These are phyloP conservation scores for Trichoderma sp. DNA, from an alignment of 2,329 filamentous ascomycete genomes.

Conservation along the genomic window DNA sequence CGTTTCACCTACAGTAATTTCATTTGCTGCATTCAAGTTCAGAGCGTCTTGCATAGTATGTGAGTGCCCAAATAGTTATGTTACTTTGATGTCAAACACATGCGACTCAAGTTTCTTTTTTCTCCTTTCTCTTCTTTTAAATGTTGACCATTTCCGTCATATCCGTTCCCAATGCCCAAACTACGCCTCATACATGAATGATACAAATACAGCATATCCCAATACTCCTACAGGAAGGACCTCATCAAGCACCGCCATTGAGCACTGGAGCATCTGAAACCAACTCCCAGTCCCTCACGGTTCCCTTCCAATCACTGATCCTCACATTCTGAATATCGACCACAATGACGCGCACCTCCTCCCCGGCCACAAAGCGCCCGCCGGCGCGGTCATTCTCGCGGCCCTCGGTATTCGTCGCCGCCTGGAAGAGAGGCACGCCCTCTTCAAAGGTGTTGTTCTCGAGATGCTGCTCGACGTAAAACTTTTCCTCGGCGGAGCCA, in stretches of 20 bases:
- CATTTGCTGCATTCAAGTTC: no score
- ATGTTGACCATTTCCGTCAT: neutral
- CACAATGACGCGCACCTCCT: slow-evolving; percentile 82
- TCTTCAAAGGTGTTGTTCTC: slow-evolving; percentile 88
- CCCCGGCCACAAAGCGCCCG: slow-evolving; percentile 70
- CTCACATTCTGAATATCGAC: slow-evolving; percentile 81
- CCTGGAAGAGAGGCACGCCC: slow-evolving; percentile 33
- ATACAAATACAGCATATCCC: neutral
- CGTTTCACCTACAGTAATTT: no score
- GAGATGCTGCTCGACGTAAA: slow-evolving; percentile 78
- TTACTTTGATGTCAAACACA: neutral
- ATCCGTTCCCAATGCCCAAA: neutral
- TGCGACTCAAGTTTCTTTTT: neutral
- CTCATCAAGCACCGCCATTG: slow-evolving; percentile 39
- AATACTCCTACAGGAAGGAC: no score
- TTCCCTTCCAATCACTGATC: slow-evolving; percentile 94
- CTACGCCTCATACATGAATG: neutral
- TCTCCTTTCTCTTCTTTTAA: neutral
- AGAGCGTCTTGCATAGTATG: neutral
- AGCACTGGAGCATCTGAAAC: slow-evolving; percentile 36
- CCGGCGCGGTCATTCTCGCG: slow-evolving; percentile 48
- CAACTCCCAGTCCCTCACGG: slow-evolving; percentile 72
- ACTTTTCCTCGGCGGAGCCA: slow-evolving; percentile 78
- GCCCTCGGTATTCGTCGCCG: slow-evolving; percentile 34
- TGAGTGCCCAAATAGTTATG: neutral